phyloP scores from a whole-genome alignment of 305 asterid species.

The Solanum hybrid region DNA sequence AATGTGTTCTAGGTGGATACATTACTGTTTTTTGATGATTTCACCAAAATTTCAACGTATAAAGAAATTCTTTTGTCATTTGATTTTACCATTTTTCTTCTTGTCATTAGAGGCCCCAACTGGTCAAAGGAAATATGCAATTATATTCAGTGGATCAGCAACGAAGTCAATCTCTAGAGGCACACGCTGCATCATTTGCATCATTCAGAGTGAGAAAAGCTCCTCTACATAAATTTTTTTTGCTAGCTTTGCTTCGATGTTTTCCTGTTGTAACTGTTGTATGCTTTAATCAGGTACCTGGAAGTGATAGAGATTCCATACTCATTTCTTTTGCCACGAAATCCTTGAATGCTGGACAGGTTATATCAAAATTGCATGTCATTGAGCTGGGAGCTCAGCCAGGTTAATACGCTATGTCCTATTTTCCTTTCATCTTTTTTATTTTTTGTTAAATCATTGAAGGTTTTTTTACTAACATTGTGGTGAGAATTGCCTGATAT shows the following conservation, averaged over 20 bases:
- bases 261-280: conserved; percentile 7
- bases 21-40: background rate
- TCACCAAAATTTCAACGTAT: background rate
- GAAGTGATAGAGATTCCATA: conserved; percentile 82
- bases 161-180: conserved; percentile 98
- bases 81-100: conserved; percentile 6
- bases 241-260: background rate
- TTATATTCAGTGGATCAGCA: conserved; percentile 95
- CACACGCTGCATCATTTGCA: conserved; percentile 98
- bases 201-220: conserved; percentile 52
- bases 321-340: conserved; percentile 87
- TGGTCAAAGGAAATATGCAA: conserved; percentile 98
- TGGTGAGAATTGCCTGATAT: background rate
- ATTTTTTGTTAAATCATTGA: background rate
- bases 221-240: background rate
- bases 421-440: background rate
- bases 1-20: background rate
- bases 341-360: conserved; percentile 75
- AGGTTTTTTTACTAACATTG: background rate
- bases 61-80: background rate
- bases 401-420: conserved; percentile 34
- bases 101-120: conserved; percentile 73
- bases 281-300: conserved; percentile 49
- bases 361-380: conserved; percentile 79
- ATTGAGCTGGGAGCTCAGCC: conserved; percentile 99